These are phyloP conservation scores for Salvia splendens DNA, from an alignment of 257 asterid genomes.

Conservation along the genomic window DNA sequence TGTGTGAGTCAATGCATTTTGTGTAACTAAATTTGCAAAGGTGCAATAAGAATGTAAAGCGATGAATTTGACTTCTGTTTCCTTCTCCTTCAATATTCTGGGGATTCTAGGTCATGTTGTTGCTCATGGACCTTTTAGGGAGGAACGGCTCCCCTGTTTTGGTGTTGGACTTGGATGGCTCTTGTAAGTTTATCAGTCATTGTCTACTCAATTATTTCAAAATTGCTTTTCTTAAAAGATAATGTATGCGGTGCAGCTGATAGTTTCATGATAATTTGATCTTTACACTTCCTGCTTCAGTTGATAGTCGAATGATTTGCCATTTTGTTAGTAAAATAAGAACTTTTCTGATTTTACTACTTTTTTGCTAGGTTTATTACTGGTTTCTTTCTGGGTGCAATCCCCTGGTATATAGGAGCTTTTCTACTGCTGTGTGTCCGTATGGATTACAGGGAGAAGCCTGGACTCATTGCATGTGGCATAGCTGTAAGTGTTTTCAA, in stretches of 20 bases:
- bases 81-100: slow-evolving; percentile 8
- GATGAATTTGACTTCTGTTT: neutral
- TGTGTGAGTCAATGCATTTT: neutral
- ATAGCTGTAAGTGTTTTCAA: slow-evolving; percentile 68
- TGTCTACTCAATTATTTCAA: neutral
- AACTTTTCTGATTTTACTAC: slow-evolving; percentile 6
- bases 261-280: slow-evolving; percentile 13
- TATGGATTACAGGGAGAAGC: slow-evolving; percentile 85
- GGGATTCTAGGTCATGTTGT: slow-evolving; percentile 64
- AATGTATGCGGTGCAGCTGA: neutral
- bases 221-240: neutral
- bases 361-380: slow-evolving; percentile 61
- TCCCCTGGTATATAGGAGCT: slow-evolving; percentile 95
- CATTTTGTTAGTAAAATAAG: neutral
- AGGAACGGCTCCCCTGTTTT: slow-evolving; percentile 87
- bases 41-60: neutral
- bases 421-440: slow-evolving; percentile 71
- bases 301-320: slow-evolving; percentile 24
- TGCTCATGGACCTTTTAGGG: slow-evolving; percentile 50
- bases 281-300: slow-evolving; percentile 18
- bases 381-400: slow-evolving; percentile 80
- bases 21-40: slow-evolving; percentile 8
- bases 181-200: slow-evolving; percentile 56
- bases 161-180: slow-evolving; percentile 93
- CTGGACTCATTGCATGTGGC: slow-evolving; percentile 85